Evolutionary conservation across 2,329 filamentous ascomycete genomes (phyloP).

Genomic region (Davidsoniella eucalypti): DNA sequence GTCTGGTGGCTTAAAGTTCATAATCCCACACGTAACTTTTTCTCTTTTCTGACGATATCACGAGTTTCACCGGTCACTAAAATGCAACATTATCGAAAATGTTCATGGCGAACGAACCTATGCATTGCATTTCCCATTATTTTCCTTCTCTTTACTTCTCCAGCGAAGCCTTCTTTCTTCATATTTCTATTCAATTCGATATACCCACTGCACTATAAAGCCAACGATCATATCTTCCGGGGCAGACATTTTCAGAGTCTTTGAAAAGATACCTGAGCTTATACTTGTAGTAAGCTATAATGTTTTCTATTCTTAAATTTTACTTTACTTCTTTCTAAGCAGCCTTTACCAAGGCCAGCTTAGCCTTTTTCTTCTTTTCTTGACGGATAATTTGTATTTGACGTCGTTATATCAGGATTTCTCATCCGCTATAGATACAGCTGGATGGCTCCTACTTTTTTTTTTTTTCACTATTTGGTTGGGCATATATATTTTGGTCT

Average conservation of each 20-base stretch:
- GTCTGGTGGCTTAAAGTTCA: constrained; percentile 1
- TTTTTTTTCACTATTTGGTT: too few species aligned
- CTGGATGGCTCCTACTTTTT: too few species aligned
- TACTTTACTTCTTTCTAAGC: not conserved
- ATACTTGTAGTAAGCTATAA: not conserved
- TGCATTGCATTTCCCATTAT: not conserved
- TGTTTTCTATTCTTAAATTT: not conserved
- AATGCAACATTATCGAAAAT: not conserved
- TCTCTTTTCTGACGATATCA: too few species aligned
- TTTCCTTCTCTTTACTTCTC: not conserved
- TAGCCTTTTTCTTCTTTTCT: too few species aligned
- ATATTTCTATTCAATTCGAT: not conserved
- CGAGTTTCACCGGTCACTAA: too few species aligned
- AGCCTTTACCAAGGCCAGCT: too few species aligned
- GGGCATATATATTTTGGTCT: not conserved
- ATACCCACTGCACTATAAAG: not conserved
- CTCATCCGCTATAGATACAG: too few species aligned
- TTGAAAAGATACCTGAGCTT: not conserved
- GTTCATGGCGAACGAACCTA: not conserved
- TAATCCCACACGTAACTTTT: too few species aligned
- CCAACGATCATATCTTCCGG: not conserved
- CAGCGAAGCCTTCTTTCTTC: not conserved
- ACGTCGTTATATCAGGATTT: too few species aligned
- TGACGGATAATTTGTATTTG: too few species aligned
- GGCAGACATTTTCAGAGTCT: not conserved